phyloP scores from a whole-genome alignment of 192 early-diverging fungal genomes.

The Geosiphon pyriformis region DNA sequence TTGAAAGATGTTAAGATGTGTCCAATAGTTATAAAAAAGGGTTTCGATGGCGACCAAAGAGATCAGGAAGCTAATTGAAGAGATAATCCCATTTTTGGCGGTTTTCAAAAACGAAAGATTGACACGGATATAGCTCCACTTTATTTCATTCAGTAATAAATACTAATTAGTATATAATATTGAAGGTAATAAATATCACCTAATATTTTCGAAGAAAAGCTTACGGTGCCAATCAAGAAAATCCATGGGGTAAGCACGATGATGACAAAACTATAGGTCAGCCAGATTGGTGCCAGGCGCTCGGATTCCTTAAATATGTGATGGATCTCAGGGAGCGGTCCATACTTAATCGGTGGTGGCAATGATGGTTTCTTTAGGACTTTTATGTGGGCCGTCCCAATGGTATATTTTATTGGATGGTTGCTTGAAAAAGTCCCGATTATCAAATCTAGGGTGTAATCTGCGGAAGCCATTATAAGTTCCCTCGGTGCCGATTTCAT shows the following conservation, averaged over 20 bases:
- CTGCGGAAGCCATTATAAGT: conserved; percentile 8
- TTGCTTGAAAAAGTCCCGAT: conserved; percentile 24
- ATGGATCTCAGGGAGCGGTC: conserved; percentile 38
- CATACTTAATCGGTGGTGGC: conserved; percentile 22
- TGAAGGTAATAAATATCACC: not conserved
- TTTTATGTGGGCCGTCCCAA: conserved; percentile 21
- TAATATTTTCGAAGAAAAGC: conserved; percentile 10
- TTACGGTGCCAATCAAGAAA: conserved; percentile 35
- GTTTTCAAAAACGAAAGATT: conserved; percentile 27
- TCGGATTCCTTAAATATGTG: conserved; percentile 36
- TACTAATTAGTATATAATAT: too few species aligned
- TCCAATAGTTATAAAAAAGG: conserved; percentile 42
- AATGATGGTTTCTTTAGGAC: not conserved
- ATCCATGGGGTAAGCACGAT: conserved; percentile 37
- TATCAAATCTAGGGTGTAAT: conserved; percentile 21
- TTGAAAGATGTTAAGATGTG: conserved; percentile 38
- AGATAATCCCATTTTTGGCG: conserved; percentile 1
- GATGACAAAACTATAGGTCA: conserved; percentile 29
- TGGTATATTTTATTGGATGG: conserved; percentile 17
- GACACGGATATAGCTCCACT: conserved; percentile 35
- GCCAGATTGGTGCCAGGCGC: conserved; percentile 31
- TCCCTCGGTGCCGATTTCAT: conserved; percentile 10
- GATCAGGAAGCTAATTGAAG: conserved; percentile 28
- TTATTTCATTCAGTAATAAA: too few species aligned
- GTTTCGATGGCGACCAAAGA: conserved; percentile 34